A percentile compares a stretch with the other conserved stretches of the same genome.
Conservation (phyloP, 306 rosid genomes). For the Medicago ruthenica region DNA sequence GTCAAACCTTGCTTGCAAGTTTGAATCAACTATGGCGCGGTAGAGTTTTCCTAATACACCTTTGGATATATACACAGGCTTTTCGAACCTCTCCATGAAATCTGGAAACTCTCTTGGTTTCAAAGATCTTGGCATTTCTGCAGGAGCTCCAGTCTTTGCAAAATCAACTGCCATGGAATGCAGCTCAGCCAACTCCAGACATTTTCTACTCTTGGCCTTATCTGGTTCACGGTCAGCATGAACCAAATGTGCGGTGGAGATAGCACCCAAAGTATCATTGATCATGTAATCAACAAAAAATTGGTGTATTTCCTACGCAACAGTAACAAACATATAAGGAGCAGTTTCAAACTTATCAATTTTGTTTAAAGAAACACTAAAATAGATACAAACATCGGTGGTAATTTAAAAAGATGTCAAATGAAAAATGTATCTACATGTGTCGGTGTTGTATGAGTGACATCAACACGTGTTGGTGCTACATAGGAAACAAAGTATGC, state of each 20-base stretch:
- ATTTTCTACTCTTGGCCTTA: slow-evolving; percentile 71
- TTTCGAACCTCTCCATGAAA: slow-evolving; percentile 87
- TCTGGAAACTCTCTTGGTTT: slow-evolving; percentile 86
- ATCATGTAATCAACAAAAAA: slow-evolving; percentile 95
- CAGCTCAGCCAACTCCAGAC: slow-evolving; percentile 76
- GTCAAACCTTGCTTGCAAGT: slow-evolving; percentile 43
- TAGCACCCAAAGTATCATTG: slow-evolving; percentile 90
- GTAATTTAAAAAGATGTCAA: not conserved
- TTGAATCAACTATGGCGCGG: slow-evolving; percentile 53
- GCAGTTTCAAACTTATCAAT: slow-evolving; percentile 17
- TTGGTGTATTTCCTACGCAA: slow-evolving; percentile 81
- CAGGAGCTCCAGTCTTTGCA: slow-evolving; percentile 97
- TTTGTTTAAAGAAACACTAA: not conserved
- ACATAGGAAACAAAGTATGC: not conserved
- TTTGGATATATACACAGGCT: slow-evolving; percentile 72
- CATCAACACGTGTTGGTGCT: not conserved
- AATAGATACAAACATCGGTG: not conserved
- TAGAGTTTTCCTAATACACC: slow-evolving; percentile 83
- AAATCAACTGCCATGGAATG: slow-evolving; percentile 98
- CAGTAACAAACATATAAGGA: slow-evolving; percentile 38
- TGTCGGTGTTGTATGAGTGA: not conserved
- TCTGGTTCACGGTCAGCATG: slow-evolving; percentile 82
- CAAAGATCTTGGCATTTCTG: slow-evolving; percentile 79
- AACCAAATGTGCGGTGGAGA: slow-evolving; percentile 92
- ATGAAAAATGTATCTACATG: not conserved